Evolutionary conservation across 495 filamentous ascomycete genomes (phyloP).

Genomic region (Haplographium delicatum): DNA sequence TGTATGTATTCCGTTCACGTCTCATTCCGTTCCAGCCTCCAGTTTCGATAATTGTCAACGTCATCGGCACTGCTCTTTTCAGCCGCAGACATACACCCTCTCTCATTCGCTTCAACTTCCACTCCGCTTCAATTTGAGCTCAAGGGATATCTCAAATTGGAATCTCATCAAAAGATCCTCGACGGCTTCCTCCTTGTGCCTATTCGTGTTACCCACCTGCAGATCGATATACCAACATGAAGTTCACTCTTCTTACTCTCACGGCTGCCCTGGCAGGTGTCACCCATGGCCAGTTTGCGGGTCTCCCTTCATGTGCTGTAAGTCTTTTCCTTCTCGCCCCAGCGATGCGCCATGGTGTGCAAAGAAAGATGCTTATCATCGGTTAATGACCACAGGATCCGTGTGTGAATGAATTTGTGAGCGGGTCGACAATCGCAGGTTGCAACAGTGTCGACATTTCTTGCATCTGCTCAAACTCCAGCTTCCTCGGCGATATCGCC

Average conservation of each 20-base stretch:
- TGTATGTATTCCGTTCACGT: too few species aligned
- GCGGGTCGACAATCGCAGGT: conserved; percentile 35
- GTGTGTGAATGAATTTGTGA: conserved; percentile 48
- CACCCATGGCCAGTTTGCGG: conserved; percentile 14
- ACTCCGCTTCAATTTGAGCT: too few species aligned
- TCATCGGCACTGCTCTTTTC: too few species aligned
- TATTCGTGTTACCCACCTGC: too few species aligned
- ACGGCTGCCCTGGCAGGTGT: conserved; percentile 20
- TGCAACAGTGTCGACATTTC: conserved; percentile 51
- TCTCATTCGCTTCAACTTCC: too few species aligned
- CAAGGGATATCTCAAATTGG: too few species aligned
- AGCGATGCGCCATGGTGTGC: background rate
- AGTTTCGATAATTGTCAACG: too few species aligned
- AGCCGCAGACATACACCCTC: too few species aligned
- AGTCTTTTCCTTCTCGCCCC: conserved; percentile 22
- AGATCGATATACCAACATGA: too few species aligned
- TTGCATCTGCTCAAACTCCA: conserved; percentile 62
- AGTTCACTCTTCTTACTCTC: conserved; percentile 30
- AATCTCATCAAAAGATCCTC: too few species aligned
- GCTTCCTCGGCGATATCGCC: conserved; percentile 55
- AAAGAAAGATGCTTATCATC: background rate
- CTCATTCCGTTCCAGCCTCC: too few species aligned
- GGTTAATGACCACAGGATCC: conserved; percentile 37
- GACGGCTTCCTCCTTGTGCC: too few species aligned
- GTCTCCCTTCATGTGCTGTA: conserved; percentile 52